Base-by-base conservation (phyloP, 2,329 filamentous ascomycete species). In the Fusarium stilboides region DNA sequence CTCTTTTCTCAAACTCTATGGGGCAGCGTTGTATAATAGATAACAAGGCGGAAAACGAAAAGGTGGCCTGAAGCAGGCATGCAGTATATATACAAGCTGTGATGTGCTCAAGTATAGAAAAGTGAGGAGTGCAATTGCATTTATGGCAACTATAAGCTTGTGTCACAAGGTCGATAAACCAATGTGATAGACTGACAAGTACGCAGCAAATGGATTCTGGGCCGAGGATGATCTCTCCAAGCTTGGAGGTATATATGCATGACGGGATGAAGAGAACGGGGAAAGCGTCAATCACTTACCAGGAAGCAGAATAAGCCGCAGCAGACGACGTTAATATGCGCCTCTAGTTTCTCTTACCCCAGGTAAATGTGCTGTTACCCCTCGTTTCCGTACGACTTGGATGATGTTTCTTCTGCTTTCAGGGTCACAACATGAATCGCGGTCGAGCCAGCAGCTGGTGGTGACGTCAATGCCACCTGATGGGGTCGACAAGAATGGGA, bases 391-490 rank as follows among this genome's bases (percentile, higher is more conserved):
- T 57, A 61, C 57, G 57, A 53, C 58, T 65, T 64, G 39, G 55
- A 47, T 44, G 44, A 24, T 43, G 61, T 47, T 47, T 46, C 34
- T 47, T 69, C 40, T 64, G 57, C 45, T 44, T 49, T 51, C 46
- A 49, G 52, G 52, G 67, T 55, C 45, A 36, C 64, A 51, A 54
- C 46, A 53, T 53, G 60, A 56, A 39, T 49, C 31, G 45, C 56
- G 46, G 57, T 60, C 47, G 47, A 53, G 58, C 50, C 53, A 68
- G 57, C 52, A 43, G 54, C 51, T 39, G 43, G 33, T 56, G 42
- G 64, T 74, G 72, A 74, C 72, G 72, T 74, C 72, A 74, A 74
- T 71, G 72, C 72, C 72, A 69, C 71, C 72, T 74, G 72, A 74
- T 71, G 66, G 61, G 42, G 47, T 28, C 37, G 42, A 42, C 58